phyloP scores from a whole-genome alignment of 768 basidiomycete genomes.

The Piloderma croceum region DNA sequence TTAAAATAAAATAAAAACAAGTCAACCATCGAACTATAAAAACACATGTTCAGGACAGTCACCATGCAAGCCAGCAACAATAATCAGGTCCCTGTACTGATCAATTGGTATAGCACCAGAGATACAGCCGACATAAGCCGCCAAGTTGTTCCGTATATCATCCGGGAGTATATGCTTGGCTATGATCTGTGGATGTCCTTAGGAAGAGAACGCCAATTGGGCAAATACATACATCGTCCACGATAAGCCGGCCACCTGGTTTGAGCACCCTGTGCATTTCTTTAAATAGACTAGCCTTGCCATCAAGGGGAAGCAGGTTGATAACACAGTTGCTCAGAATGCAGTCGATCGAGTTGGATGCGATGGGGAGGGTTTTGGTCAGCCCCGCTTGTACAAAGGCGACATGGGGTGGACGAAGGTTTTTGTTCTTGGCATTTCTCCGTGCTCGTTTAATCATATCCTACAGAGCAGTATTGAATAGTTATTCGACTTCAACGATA shows the following conservation, averaged over 20 bases:
- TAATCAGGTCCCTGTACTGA: slow-evolving; percentile 34
- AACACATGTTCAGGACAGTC: too few relatives aligned
- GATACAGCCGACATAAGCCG: slow-evolving; percentile 40
- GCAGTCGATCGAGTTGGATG: slow-evolving; percentile 45
- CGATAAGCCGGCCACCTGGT: slow-evolving; percentile 48
- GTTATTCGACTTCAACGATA: neutral
- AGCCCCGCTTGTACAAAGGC: slow-evolving; percentile 41
- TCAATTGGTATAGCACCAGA: slow-evolving; percentile 37
- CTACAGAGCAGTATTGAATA: slow-evolving; percentile 20
- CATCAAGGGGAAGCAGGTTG: slow-evolving; percentile 40
- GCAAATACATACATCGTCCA: slow-evolving; percentile 43
- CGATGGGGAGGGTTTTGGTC: slow-evolving; percentile 42
- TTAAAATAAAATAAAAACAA: slow-evolving; percentile 14
- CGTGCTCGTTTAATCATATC: slow-evolving; percentile 49
- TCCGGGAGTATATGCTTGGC: slow-evolving; percentile 41
- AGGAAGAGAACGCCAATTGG: neutral
- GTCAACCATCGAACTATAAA: neutral
- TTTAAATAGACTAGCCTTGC: slow-evolving; percentile 37
- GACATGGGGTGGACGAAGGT: slow-evolving; percentile 42
- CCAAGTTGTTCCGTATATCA: slow-evolving; percentile 35
- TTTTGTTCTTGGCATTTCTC: slow-evolving; percentile 35
- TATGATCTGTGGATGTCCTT: slow-evolving; percentile 32
- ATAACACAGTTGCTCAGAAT: slow-evolving; percentile 55
- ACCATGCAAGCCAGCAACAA: slow-evolving; percentile 40
- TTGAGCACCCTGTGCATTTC: slow-evolving; percentile 48